phyloP scores from a whole-genome alignment of 2,329 filamentous ascomycete species.

The Sclerotinia subarctica region DNA sequence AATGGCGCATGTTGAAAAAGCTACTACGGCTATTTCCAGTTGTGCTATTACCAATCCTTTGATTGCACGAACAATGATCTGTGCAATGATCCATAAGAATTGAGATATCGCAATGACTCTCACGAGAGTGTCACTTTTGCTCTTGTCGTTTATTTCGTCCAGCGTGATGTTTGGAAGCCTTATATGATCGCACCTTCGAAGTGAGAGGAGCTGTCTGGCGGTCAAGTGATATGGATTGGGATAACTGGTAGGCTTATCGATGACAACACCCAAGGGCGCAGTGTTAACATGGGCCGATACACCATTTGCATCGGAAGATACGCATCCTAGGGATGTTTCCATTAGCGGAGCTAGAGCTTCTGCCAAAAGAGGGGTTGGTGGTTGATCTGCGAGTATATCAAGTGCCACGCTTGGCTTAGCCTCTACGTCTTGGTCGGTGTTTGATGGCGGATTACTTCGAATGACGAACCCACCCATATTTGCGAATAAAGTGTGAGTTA shows the following conservation, averaged over 20 bases:
- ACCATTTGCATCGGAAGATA: neutral
- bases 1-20: constrained; percentile 21
- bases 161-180: constrained; percentile 41
- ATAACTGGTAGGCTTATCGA: neutral
- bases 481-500: constrained; percentile 25
- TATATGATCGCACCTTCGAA: constrained; percentile 9
- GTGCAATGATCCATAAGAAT: constrained; percentile 21
- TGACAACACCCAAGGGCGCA: neutral
- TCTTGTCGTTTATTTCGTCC: constrained; percentile 47
- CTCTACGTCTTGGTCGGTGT: neutral
- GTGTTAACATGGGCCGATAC: neutral
- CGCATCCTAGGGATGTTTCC: neutral
- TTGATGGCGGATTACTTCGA: neutral
- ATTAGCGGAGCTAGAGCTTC: neutral
- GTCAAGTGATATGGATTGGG: constrained; percentile 12
- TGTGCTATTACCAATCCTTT: neutral
- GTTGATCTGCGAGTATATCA: neutral
- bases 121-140: constrained; percentile 38
- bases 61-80: neutral
- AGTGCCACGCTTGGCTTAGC: neutral
- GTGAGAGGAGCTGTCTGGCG: constrained; percentile 8
- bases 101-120: constrained; percentile 20
- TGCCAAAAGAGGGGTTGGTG: neutral
- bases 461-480: constrained; percentile 28
- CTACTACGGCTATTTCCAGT: constrained; percentile 17